Evolutionary conservation across 768 basidiomycete genomes (phyloP).

Genomic region (Chalciporus piperatus): DNA sequence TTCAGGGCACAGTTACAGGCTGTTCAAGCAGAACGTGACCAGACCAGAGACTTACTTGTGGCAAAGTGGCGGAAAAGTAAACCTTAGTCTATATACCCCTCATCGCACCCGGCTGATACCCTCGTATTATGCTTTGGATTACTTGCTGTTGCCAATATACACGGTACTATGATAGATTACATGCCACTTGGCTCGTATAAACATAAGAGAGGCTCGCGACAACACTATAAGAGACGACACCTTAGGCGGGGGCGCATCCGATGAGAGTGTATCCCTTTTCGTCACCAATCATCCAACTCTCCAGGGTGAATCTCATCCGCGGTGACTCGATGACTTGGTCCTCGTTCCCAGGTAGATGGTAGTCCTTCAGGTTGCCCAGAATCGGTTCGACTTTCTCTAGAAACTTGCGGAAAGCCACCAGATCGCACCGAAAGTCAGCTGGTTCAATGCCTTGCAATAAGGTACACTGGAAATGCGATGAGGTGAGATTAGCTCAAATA

Average conservation of each 20-base stretch:
- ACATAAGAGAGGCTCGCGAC: too few species aligned
- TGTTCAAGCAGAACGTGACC: slow-evolving; percentile 5
- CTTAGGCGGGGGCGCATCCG: slow-evolving; percentile 9
- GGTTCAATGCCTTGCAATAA: slow-evolving; percentile 46
- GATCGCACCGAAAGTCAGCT: slow-evolving; percentile 42
- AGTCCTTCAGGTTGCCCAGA: slow-evolving; percentile 45
- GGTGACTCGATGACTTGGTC: slow-evolving; percentile 23
- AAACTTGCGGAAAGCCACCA: slow-evolving; percentile 36
- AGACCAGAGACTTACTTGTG: slow-evolving; percentile 7
- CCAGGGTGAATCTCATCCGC: slow-evolving; percentile 25
- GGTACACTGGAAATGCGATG: slow-evolving; percentile 33
- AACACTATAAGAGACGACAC: background rate
- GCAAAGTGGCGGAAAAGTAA: slow-evolving; percentile 5
- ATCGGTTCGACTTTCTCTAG: slow-evolving; percentile 41
- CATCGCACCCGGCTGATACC: background rate
- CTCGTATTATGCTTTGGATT: background rate
- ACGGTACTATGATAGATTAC: background rate
- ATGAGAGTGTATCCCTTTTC: slow-evolving; percentile 25
- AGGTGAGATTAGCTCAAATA: background rate
- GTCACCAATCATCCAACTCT: slow-evolving; percentile 27
- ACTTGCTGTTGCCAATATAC: background rate
- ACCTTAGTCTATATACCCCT: background rate
- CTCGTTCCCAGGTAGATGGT: slow-evolving; percentile 33
- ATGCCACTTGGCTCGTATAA: background rate
- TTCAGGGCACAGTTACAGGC: slow-evolving; percentile 3